These are phyloP conservation scores for Penicillium palitans DNA, from an alignment of 2,329 filamentous ascomycete genomes.

Conservation along the genomic window DNA sequence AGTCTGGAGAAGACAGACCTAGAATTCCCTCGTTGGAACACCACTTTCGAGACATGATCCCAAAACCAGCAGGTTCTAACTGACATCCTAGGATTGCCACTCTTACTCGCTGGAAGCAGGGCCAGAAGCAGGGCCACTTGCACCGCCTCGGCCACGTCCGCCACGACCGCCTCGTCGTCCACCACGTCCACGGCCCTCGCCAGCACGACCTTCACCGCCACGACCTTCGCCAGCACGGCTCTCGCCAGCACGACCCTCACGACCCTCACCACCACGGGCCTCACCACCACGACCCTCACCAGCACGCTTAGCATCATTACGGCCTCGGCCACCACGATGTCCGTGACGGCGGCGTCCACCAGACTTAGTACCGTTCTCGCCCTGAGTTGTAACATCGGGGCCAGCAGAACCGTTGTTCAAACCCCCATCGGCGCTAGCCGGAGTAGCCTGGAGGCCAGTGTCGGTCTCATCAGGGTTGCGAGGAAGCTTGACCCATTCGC, in stretches of 20 bases:
- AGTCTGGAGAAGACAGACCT: constrained; percentile 12
- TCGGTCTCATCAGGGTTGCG: constrained; percentile 75
- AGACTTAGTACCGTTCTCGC: constrained; percentile 42
- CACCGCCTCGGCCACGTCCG: constrained; percentile 31
- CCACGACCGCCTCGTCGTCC: constrained; percentile 18
- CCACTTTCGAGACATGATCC: not conserved
- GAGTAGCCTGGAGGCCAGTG: constrained; percentile 61
- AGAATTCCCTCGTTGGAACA: constrained; percentile 10
- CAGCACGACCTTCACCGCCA: constrained; percentile 11
- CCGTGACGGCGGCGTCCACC: constrained; percentile 36
- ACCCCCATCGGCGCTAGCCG: constrained; percentile 62
- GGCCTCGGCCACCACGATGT: constrained; percentile 36
- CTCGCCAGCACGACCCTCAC: no score
- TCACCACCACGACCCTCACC: not conserved
- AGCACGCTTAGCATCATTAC: constrained; percentile 36
- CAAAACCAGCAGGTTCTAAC: constrained; percentile 1
- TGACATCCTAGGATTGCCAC: constrained; percentile 4
- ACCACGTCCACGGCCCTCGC: constrained; percentile 39
- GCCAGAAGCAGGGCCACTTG: constrained; percentile 24
- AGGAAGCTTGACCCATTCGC: constrained; percentile 70
- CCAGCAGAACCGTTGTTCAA: constrained; percentile 58
- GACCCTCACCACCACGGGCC: constrained; percentile 17
- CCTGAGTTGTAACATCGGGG: constrained; percentile 44
- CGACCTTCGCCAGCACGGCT: constrained; percentile 11
- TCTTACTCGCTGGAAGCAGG: constrained; percentile 15